Conservation (phyloP, 495 filamentous ascomycete genomes). For the Poronia punctata region DNA sequence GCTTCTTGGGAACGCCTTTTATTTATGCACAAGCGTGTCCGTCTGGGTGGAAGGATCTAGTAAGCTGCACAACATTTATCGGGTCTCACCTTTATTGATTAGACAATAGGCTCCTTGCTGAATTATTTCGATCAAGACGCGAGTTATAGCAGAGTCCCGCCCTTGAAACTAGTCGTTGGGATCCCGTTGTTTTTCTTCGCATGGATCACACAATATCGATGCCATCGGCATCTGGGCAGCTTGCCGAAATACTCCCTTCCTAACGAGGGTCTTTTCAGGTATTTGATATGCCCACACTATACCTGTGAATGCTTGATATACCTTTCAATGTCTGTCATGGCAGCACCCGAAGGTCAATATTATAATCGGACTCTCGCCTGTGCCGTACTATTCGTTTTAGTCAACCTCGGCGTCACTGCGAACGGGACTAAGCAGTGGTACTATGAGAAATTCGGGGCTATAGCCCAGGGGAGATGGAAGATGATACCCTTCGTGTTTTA, state of each 20-base stretch:
- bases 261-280: constrained; percentile 53
- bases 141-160: constrained; percentile 36
- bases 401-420: constrained; percentile 82
- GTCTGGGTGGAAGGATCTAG: constrained; percentile 84
- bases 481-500: constrained; percentile 80
- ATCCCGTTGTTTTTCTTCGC: constrained; percentile 64
- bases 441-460: constrained; percentile 63
- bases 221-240: constrained; percentile 71
- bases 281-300: constrained; percentile 83
- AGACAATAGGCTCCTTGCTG: constrained; percentile 16
- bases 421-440: constrained; percentile 75
- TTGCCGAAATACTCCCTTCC: constrained; percentile 84
- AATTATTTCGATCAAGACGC: constrained; percentile 16
- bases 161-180: constrained; percentile 53
- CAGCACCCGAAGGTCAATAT: constrained; percentile 54
- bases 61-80: constrained; percentile 33
- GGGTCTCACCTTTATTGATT: constrained; percentile 13
- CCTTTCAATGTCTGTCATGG: constrained; percentile 63
- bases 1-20: constrained; percentile 71
- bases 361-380: constrained; percentile 69
- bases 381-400: constrained; percentile 62
- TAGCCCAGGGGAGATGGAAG: constrained; percentile 60
- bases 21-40: constrained; percentile 60
- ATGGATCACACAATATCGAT: constrained; percentile 72
- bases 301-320: constrained; percentile 82